Evolutionary conservation across 2,329 filamentous ascomycete genomes (phyloP), one percentile per base, ranked within the genome.

Genomic region (Neonectria punicea): DNA sequence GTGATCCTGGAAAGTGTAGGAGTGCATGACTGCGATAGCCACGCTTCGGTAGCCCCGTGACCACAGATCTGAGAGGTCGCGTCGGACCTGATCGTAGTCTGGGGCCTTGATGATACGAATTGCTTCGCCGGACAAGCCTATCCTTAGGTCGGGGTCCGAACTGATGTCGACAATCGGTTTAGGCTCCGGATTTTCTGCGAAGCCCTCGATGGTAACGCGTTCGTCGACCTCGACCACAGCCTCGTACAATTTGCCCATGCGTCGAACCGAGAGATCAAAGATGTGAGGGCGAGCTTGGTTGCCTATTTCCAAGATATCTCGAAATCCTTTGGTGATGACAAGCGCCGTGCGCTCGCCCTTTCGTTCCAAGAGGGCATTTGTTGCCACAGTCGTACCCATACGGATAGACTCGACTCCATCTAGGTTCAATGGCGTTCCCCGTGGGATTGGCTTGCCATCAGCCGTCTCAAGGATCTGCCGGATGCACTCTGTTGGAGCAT

Each of bases 21-120:
- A 90, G 75, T 97, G 93, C 88, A 96, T 93, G 65, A 97, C 80
- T 70, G 92, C 95, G 2, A 97, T 92, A 4, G 93, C 93, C 70
- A 97, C 89, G 74, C 92, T 94, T 69, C 85, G 85, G 73, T 94
- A 88, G 2, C 89, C 90, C 59, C 91, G 86, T 16, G 89, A 85
- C 58, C 86, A 89, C 0, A 92, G 80, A 2, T 81, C 77, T 68
- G 89, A 82, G 18, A 92, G 77, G 68, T 90, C 85, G 16, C 79
- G 72, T 61, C 82, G 76, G 65, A 89, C 86, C 39, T 80, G 77
- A 1, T 80, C 78, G 57, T 84, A 80, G 49, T 86, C 80, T 1
- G 89, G 87, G 47, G 84, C 77, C 69, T 84, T 81, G 34, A 92
- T 73, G 66, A 92, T 86, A 53, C 89, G 83, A 20, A 92, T 85